phyloP scores from a whole-genome alignment of 2,329 filamentous ascomycete genomes.

The Paraphoma sp. region DNA sequence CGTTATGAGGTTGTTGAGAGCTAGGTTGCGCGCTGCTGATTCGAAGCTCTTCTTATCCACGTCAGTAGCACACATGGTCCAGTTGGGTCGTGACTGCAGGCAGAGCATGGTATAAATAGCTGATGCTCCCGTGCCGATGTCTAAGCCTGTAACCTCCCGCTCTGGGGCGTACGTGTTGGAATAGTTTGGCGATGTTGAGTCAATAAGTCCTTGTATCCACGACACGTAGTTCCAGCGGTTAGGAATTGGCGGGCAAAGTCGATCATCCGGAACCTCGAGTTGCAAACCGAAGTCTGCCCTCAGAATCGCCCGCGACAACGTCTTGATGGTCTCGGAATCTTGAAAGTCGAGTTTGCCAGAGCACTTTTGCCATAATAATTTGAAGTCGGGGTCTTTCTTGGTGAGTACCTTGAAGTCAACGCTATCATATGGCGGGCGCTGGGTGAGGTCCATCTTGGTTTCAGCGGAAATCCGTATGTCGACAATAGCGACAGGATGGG shows the following conservation, averaged over 20 bases:
- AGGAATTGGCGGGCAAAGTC: conserved; percentile 82
- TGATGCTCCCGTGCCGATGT: conserved; percentile 90
- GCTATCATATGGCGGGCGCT: conserved; percentile 57
- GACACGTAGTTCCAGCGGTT: conserved; percentile 85
- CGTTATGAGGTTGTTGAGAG: conserved; percentile 66
- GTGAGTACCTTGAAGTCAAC: conserved; percentile 70
- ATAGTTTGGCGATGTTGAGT: conserved; percentile 64
- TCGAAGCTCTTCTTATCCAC: conserved; percentile 74
- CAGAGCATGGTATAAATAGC: conserved; percentile 90
- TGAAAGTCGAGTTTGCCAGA: conserved; percentile 78
- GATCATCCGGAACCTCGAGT: conserved; percentile 75
- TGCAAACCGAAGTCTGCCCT: conserved; percentile 75
- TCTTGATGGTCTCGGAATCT: conserved; percentile 75
- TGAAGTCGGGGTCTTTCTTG: conserved; percentile 64
- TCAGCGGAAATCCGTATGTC: background rate
- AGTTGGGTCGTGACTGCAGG: conserved; percentile 69
- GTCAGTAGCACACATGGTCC: conserved; percentile 67
- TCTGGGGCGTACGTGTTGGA: conserved; percentile 55
- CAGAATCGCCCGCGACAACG: conserved; percentile 79
- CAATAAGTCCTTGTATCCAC: conserved; percentile 84
- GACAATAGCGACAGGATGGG: background rate
- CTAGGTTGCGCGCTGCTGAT: conserved; percentile 72
- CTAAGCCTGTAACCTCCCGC: conserved; percentile 71
- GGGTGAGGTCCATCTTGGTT: conserved; percentile 24
- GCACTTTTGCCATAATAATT: conserved; percentile 53